Base-by-base conservation (phyloP, 805 yeast genomes). In the Lipomyces kockii region DNA sequence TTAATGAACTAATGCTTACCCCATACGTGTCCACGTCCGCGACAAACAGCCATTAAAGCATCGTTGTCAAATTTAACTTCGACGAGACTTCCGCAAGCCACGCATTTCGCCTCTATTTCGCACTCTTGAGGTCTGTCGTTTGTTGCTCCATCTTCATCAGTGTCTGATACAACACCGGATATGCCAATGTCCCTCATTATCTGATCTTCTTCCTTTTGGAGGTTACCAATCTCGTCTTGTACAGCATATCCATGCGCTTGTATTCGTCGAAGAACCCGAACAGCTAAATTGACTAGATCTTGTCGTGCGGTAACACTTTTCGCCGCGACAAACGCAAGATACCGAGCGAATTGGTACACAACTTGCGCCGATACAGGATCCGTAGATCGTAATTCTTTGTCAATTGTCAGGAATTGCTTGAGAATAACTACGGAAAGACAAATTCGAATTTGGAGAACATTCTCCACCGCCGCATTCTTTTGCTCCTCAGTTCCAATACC, bases 51-150 rank as follows among this genome's bases (percentile, higher is more conserved):
- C 22, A 39, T 17, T 22, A 54, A 39, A 2, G 7, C 37, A 4
- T 39, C 53, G 27, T 35, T 22, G 32, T 29, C 56, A 8, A 57
- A 59, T 27, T 29, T 46, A 20, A 66, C 25, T 51, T 66, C 66
- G 20, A 69, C 66, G 2, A 27, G n/a, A 4, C 62, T 55, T 6
- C 63, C 65, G 53, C 72, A 69, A 2, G 72, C 72, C n/a, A 46
- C 60, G 52, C 72, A 69, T 12, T 46, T 46, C 46, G 20, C 34
- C 49, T 65, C 61, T n/a, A 17, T n/a, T 39, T 22, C 55, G 12
- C 29, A 6, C 20, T 20, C 29, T 2, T 37, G n/a, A 37, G 17
- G 49, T n/a, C 25, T n/a, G 4, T 3, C 60, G 22, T 17, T 9
- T 25, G 9, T 22, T 11, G 37, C 65, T 8, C 25, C 52, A 17